Evolutionary conservation across 2,329 filamentous ascomycete genomes (phyloP).

Genomic region (Pseudofabraea citricarpa): DNA sequence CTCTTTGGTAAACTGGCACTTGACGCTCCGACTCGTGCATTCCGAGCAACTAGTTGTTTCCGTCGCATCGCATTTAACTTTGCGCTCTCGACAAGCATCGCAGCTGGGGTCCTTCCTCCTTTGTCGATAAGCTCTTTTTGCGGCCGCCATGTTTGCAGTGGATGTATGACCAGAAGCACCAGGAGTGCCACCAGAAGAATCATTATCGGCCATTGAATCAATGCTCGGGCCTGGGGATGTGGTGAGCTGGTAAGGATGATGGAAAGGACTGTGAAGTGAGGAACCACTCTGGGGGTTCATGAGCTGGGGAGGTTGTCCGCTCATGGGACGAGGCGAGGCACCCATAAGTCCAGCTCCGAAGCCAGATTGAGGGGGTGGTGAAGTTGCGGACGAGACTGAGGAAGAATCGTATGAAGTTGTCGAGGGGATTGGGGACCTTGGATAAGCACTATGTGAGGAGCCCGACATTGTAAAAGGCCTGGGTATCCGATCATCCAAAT

Average conservation of each 20-base stretch:
- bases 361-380: conserved; percentile 48
- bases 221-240: conserved; percentile 37
- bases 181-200: conserved; percentile 52
- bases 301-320: conserved; percentile 44
- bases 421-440: conserved; percentile 57
- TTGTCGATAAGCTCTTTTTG: conserved; percentile 93
- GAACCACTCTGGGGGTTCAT: conserved; percentile 49
- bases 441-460: conserved; percentile 50
- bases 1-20: conserved; percentile 98
- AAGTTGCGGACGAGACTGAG: conserved; percentile 57
- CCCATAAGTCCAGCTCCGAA: conserved; percentile 50
- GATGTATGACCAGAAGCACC: conserved; percentile 32
- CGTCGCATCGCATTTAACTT: conserved; percentile 90
- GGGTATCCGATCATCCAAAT: conserved; percentile 16
- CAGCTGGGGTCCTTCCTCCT: conserved; percentile 93
- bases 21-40: conserved; percentile 92
- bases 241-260: conserved; percentile 23
- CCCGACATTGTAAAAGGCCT: conserved; percentile 42
- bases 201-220: conserved; percentile 55
- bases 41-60: conserved; percentile 96
- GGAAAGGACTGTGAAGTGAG: conserved; percentile 28
- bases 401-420: conserved; percentile 60
- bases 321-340: conserved; percentile 44
- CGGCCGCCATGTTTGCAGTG: conserved; percentile 56
- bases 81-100: conserved; percentile 87